A percentile compares a stretch with the other conserved stretches of the same genome.
These are phyloP conservation scores for Mycena sp. DNA, from an alignment of 1,284 basidiomycete species.

Conservation along the genomic window DNA sequence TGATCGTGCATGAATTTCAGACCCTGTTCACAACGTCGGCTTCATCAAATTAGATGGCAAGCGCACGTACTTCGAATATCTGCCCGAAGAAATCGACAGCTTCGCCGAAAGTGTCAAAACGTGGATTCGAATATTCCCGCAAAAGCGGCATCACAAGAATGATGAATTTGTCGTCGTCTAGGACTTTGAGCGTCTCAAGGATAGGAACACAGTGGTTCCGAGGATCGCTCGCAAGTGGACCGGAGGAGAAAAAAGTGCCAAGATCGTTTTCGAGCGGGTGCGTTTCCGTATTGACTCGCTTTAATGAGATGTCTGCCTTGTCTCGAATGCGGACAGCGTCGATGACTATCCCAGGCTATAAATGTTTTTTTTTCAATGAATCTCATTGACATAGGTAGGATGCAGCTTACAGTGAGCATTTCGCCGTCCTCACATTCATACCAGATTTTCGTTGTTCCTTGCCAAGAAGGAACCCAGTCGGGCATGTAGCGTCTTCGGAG, in stretches of 20 bases:
- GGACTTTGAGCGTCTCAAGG: not conserved
- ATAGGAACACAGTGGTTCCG: conserved; percentile 11
- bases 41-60: not conserved
- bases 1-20: not conserved
- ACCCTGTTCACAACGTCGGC: not conserved
- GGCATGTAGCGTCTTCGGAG: not conserved
- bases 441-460: too few relatives aligned
- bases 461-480: too few relatives aligned
- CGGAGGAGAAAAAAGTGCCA: not conserved
- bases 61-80: conserved; percentile 46
- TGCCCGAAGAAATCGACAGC: conserved; percentile 47
- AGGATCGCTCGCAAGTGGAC: not conserved
- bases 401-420: too few relatives aligned
- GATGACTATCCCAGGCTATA: too few relatives aligned
- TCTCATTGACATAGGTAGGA: too few relatives aligned
- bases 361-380: too few relatives aligned
- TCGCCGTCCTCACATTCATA: too few relatives aligned
- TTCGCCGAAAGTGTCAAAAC: conserved; percentile 44
- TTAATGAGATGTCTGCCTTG: conserved; percentile 40
- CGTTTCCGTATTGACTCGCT: conserved; percentile 17
- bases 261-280: not conserved
- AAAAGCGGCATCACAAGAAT: conserved; percentile 47
- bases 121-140: conserved; percentile 32
- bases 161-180: not conserved
- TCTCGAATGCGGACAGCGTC: conserved; percentile 46